Base-by-base conservation (phyloP, 306 rosid genomes). In the Prinsepia uniflora region DNA sequence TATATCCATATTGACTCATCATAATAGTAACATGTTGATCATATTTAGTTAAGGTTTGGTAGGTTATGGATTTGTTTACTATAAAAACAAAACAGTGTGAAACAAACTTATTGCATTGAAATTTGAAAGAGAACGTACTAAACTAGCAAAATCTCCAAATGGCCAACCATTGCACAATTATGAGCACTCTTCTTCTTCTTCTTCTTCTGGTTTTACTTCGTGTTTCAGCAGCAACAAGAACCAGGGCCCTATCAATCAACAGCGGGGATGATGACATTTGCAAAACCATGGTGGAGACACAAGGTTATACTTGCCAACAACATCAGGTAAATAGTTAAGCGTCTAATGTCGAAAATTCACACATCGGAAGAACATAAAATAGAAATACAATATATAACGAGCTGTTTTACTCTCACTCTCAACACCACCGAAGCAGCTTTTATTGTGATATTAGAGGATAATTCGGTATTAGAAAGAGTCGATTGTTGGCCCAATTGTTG, bases 291-390 rank as follows among this genome's bases (percentile, higher is more conserved):
- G 88, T 78, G 65, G 79, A 78, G 73, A 81, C 77, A 49, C 85
- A 69, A 71, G 87, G 90, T 60, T 88, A 85, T 54, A 45, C 19
- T 12, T 88, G 93, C 47, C 81, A 81, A 73, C 85, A 85, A 68
- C 93, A 88, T 34, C 5, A 53, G 76, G 90, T 81, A 73, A 39
- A 24, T 24, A 24, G 2, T 24, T 24, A 24, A 24, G 30, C 2
- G 30, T 24, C 30, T 1, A 1, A 24, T 24, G 30, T 24, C 2
- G 30, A 24, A 24, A 2, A 24, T 0, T 0, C 2, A 1, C 30
- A 24, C 2, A 24, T 24, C 30, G 30, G 2, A 24, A 24, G 30
- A 24, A 24, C 2, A 24, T 24, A 24, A 24, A 24, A 24, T 0
- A 2, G 2, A 24, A 24, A 2, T 24, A 24, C 2, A 24, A 24